Evolutionary conservation across 768 basidiomycete genomes (phyloP).

Genomic region (Postia placenta): DNA sequence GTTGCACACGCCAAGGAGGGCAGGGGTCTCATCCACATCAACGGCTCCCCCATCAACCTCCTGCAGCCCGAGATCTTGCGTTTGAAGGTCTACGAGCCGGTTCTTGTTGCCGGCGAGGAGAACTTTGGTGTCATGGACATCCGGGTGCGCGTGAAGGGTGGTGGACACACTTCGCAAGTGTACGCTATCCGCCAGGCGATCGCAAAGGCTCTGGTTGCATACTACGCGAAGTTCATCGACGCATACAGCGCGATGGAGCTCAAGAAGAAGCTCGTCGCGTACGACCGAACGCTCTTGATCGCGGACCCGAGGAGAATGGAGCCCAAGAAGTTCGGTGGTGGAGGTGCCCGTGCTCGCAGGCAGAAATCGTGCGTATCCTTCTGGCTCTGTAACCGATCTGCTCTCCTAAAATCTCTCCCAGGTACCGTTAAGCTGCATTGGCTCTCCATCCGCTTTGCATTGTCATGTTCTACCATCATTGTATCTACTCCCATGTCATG

Average conservation of each 20-base stretch:
- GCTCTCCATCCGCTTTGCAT: constrained; percentile 30
- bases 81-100: constrained; percentile 96
- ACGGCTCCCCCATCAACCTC: constrained; percentile 94
- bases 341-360: constrained; percentile 95
- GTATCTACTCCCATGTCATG: constrained; percentile 29
- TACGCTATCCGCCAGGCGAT: constrained; percentile 99
- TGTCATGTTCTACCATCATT: constrained; percentile 40
- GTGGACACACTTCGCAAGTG: constrained; percentile 98
- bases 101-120: constrained; percentile 91
- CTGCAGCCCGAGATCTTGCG: constrained; percentile 94
- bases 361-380: constrained; percentile 76
- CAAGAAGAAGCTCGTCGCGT: constrained; percentile 96
- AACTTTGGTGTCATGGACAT: constrained; percentile 86
- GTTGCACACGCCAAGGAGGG: constrained; percentile 97
- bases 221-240: constrained; percentile 98
- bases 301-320: constrained; percentile 97
- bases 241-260: constrained; percentile 95
- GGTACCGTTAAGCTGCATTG: constrained; percentile 67
- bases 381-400: background rate
- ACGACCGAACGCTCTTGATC: constrained; percentile 87
- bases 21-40: constrained; percentile 93
- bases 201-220: constrained; percentile 94
- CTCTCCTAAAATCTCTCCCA: constrained; percentile 23
- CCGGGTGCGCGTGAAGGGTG: constrained; percentile 96
- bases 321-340: constrained; percentile 99